phyloP scores from a whole-genome alignment of 352 stramenopile species.

The Stramenopiles sp. region DNA sequence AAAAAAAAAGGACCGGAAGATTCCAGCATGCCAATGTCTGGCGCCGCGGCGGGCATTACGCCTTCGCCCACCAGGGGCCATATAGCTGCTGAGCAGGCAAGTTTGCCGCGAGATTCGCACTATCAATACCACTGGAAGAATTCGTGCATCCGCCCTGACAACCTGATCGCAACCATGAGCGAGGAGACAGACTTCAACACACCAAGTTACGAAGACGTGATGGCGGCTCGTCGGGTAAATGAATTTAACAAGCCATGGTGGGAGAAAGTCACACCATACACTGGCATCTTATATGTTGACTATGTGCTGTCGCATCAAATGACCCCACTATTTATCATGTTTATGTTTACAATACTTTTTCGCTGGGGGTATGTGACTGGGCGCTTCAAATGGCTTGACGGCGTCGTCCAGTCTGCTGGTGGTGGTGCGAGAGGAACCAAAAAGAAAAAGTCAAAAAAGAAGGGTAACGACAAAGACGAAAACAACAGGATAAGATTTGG shows the following conservation, averaged over 20 bases:
- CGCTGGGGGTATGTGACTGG: neutral
- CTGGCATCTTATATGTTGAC: neutral
- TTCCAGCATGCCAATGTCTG: too few species aligned
- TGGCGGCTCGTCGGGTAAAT: too few species aligned
- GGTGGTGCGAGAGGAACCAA: neutral
- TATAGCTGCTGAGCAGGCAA: too few species aligned
- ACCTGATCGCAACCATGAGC: too few species aligned
- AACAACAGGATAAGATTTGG: neutral
- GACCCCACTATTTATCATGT: neutral
- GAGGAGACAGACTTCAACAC: too few species aligned
- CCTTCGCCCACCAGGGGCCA: too few species aligned
- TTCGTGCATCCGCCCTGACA: too few species aligned
- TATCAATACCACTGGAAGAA: too few species aligned
- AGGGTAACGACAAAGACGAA: neutral
- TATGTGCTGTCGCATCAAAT: neutral
- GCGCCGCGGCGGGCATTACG: too few species aligned
- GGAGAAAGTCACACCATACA: neutral
- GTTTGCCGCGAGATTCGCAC: too few species aligned
- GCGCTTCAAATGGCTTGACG: neutral
- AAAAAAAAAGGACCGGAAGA: too few species aligned
- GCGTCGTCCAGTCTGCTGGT: neutral
- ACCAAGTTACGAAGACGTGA: too few species aligned
- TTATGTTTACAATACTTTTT: neutral
- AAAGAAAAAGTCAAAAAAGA: neutral
- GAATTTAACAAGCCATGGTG: neutral